phyloP scores from a whole-genome alignment of 352 stramenopile genomes.

The Phytopythium oedochilum region DNA sequence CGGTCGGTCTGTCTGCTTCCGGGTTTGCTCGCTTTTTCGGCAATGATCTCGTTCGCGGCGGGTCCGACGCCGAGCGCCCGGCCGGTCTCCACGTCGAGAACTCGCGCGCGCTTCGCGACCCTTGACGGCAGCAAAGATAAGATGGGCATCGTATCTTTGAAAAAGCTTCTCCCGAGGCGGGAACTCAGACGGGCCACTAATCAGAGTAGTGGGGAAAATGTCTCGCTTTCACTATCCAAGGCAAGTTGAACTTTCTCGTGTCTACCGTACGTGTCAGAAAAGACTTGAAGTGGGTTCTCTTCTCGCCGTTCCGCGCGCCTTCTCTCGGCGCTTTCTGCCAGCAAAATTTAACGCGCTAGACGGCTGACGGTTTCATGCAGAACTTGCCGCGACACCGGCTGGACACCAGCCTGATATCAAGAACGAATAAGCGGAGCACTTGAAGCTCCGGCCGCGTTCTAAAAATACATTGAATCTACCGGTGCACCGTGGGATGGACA shows the following conservation, averaged over 20 bases:
- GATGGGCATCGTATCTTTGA: constrained; percentile 6
- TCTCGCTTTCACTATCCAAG: background rate
- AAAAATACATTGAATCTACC: background rate
- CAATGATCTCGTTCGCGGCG: constrained; percentile 3
- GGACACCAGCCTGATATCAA: too few species aligned
- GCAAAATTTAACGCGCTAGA: background rate
- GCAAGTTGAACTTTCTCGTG: background rate
- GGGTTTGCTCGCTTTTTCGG: background rate
- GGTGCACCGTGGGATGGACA: background rate
- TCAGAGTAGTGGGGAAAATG: background rate
- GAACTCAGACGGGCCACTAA: constrained; percentile 1
- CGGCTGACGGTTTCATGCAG: background rate
- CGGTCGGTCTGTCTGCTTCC: background rate
- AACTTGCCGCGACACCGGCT: too few species aligned
- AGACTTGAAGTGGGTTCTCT: constrained; percentile 1
- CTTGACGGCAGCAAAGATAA: constrained; percentile 6
- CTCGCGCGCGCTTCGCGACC: background rate
- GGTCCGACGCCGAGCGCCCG: background rate
- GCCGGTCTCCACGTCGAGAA: background rate
- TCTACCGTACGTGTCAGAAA: background rate
- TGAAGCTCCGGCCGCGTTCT: background rate
- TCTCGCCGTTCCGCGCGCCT: background rate
- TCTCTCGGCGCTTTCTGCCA: background rate
- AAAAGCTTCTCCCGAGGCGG: background rate
- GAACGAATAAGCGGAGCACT: background rate